Evolutionary conservation across 108 stramenopile genomes (phyloP).

Genomic region (Nannochloropsis gaditana): DNA sequence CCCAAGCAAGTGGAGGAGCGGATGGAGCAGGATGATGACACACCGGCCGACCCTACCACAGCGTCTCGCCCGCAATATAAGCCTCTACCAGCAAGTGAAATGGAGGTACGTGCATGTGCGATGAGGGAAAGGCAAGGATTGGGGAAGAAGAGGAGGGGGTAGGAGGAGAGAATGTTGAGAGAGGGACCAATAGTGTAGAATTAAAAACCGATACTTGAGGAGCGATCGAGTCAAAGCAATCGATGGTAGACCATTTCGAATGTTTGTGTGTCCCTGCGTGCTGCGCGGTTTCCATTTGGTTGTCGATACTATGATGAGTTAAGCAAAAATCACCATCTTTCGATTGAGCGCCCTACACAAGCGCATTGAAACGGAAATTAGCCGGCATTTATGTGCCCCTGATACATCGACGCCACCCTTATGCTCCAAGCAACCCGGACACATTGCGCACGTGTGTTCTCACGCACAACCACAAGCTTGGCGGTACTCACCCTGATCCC

Average conservation of each 20-base stretch:
- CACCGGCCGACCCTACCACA: background rate
- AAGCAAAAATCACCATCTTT: conserved; percentile 18
- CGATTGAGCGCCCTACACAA: conserved; percentile 19
- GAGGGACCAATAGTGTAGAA: background rate
- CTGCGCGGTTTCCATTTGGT: too few relatives aligned
- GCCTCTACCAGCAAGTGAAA: conserved; percentile 9
- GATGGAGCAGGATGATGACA: conserved; percentile 9
- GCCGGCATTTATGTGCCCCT: background rate
- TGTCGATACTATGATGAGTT: background rate
- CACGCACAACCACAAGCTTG: too few relatives aligned
- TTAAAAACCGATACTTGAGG: background rate
- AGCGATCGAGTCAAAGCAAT: background rate
- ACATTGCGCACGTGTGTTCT: background rate
- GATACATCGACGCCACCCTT: background rate
- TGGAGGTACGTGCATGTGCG: background rate
- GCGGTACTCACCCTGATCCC: too few relatives aligned
- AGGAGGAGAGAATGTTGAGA: background rate
- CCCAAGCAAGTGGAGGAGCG: background rate
- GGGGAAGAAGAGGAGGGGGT: background rate
- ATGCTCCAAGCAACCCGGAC: background rate
- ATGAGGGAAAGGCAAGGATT: background rate
- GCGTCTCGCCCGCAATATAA: background rate
- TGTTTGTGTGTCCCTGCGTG: too few relatives aligned
- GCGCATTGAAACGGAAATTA: background rate
- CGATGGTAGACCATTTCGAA: background rate